Evolutionary conservation across 129 eudicot genomes (phyloP), one percentile per base, ranked within the genome.

Genomic region (Saussurea involucrata): DNA sequence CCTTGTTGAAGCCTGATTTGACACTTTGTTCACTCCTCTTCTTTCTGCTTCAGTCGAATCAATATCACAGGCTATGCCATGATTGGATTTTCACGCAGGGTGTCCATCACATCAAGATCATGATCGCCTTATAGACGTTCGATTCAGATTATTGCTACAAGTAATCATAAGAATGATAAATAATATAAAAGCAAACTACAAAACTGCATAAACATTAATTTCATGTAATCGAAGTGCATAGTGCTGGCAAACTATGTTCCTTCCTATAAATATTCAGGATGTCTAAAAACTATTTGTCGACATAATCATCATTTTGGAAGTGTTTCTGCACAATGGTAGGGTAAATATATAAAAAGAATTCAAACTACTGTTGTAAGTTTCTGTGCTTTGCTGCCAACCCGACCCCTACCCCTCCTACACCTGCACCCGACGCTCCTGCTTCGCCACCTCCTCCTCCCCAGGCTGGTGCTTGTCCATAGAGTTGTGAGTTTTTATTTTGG

Each of bases 31-130:
- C 98, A 94, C 64, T 94, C 98, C 24, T 91, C 96, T 80, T 94
- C 93, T 80, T 91, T 94, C 90, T 91, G 98, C 85, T 89, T 94
- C 65, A 94, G 80, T 42, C 98, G 97, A 68, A 86, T 84, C 58
- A 94, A 87, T 67, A 94, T 75, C 72, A 94, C 90, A 75, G 96
- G 97, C 81, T 91, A 82, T 4, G 97, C 77, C 61, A 73, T 72
- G 57, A 96, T 69, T 55, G 96, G 88, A 36, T 85, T 94, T 86
- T 86, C 87, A 46, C 96, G 96, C 85, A n/a, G n/a, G n/a, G n/a
- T n/a, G n/a, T n/a, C n/a, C n/a, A n/a, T n/a, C n/a, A n/a, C 98
- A 87, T 94, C 97, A 77, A 94, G 92, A 22, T 96, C 98, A 86
- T 94, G 98, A 78, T 94, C 97, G 32, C 98, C 98, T 68, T 94